These are phyloP conservation scores for Tulasnella sp. DNA, from an alignment of 768 basidiomycete genomes.

Conservation along the genomic window DNA sequence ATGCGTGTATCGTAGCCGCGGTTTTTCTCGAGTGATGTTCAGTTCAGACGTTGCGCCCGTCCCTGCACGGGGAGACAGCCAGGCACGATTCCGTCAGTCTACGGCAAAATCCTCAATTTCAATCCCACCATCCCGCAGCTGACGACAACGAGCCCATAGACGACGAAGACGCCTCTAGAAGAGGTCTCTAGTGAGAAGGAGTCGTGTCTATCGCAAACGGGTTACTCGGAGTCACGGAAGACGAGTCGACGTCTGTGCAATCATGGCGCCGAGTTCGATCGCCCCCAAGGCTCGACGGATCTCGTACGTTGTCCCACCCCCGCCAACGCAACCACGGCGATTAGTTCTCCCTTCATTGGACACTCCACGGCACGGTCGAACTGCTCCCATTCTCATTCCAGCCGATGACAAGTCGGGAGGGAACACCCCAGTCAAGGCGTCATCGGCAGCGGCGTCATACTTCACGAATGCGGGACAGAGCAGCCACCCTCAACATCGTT, in stretches of 20 bases:
- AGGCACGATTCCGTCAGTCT: not conserved
- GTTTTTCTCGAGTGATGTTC: no score
- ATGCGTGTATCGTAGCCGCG: no score
- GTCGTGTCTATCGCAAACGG: not conserved
- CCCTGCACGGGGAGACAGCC: not conserved
- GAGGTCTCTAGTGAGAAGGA: not conserved
- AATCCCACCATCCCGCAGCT: constrained; percentile 2
- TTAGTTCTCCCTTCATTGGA: constrained; percentile 69
- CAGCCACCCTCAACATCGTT: constrained; percentile 71
- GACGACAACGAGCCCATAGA: not conserved
- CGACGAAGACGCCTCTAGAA: not conserved
- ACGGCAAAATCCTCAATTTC: constrained; percentile 10
- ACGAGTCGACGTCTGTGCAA: not conserved
- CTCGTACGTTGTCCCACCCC: constrained; percentile 82
- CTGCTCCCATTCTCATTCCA: constrained; percentile 62
- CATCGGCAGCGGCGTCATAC: constrained; percentile 9
- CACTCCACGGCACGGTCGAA: constrained; percentile 59
- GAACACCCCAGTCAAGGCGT: not conserved
- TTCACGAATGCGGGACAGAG: constrained; percentile 30
- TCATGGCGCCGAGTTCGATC: not conserved
- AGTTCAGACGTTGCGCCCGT: not conserved
- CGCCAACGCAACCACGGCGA: constrained; percentile 56
- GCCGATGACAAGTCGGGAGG: constrained; percentile 30
- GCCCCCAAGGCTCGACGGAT: constrained; percentile 49
- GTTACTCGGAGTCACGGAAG: not conserved